Evolutionary conservation across 306 rosid species (phyloP).

Genomic region (Boehmeria nivea): DNA sequence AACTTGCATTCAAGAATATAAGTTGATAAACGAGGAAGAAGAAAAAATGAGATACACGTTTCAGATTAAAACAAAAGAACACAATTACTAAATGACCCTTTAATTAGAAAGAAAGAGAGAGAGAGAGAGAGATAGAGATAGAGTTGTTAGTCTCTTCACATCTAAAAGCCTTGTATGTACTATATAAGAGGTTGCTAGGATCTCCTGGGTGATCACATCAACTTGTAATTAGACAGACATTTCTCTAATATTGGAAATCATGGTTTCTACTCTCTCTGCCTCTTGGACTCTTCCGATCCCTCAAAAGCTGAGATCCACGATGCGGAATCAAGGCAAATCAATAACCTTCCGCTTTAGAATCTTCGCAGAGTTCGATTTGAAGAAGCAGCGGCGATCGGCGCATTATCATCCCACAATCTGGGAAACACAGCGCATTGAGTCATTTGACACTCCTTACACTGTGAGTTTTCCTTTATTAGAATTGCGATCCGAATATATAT

Average conservation of each 20-base stretch:
- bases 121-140: no score
- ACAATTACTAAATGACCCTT: no score
- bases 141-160: no score
- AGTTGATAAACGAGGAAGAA: no score
- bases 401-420: constrained; percentile 27
- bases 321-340: neutral
- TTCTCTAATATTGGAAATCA: neutral
- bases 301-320: neutral
- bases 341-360: neutral
- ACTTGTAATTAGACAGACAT: neutral
- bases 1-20: no score
- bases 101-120: no score
- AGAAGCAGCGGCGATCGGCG: constrained; percentile 21
- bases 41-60: no score
- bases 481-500: neutral
- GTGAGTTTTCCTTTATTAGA: neutral
- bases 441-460: constrained; percentile 18
- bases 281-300: neutral
- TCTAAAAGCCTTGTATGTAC: no score
- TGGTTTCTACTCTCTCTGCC: neutral
- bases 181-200: no score
- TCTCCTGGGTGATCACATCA: neutral
- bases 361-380: neutral
- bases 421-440: constrained; percentile 16
- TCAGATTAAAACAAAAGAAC: no score